These are phyloP conservation scores for Trametes punicea DNA, from an alignment of 768 basidiomycete genomes.

Conservation along the genomic window DNA sequence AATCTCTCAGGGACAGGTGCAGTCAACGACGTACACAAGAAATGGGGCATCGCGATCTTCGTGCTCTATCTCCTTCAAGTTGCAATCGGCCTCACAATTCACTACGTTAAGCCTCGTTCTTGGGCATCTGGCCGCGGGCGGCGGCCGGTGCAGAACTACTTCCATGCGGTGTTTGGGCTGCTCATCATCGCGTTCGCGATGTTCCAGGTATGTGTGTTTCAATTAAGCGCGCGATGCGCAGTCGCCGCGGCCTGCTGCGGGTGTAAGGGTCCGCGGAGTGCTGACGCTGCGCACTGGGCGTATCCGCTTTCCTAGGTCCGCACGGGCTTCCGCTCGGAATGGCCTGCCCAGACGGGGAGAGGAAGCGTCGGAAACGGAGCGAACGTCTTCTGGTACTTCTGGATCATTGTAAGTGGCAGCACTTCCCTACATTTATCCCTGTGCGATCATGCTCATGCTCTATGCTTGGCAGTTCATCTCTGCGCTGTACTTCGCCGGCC, in stretches of 20 bases:
- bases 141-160: slow-evolving; percentile 43
- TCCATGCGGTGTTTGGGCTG: slow-evolving; percentile 47
- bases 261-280: neutral
- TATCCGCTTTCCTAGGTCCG: slow-evolving; percentile 27
- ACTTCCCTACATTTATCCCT: neutral
- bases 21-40: slow-evolving; percentile 45
- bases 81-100: slow-evolving; percentile 45
- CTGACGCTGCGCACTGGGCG: neutral
- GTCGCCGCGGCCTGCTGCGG: neutral
- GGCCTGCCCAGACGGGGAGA: slow-evolving; percentile 30
- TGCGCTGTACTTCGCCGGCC: slow-evolving; percentile 28
- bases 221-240: neutral
- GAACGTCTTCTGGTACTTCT: slow-evolving; percentile 33
- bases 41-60: slow-evolving; percentile 49
- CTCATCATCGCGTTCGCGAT: slow-evolving; percentile 51
- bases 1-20: slow-evolving; percentile 29
- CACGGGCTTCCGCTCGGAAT: slow-evolving; percentile 38
- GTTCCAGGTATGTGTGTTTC: slow-evolving; percentile 35
- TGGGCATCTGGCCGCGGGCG: slow-evolving; percentile 23
- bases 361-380: slow-evolving; percentile 22
- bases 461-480: slow-evolving; percentile 24
- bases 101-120: slow-evolving; percentile 45
- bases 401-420: slow-evolving; percentile 41
- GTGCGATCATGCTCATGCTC: slow-evolving; percentile 32
- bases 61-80: slow-evolving; percentile 52